Conservation (phyloP, 306 rosid genomes). For the Ochetophila trinervis region DNA sequence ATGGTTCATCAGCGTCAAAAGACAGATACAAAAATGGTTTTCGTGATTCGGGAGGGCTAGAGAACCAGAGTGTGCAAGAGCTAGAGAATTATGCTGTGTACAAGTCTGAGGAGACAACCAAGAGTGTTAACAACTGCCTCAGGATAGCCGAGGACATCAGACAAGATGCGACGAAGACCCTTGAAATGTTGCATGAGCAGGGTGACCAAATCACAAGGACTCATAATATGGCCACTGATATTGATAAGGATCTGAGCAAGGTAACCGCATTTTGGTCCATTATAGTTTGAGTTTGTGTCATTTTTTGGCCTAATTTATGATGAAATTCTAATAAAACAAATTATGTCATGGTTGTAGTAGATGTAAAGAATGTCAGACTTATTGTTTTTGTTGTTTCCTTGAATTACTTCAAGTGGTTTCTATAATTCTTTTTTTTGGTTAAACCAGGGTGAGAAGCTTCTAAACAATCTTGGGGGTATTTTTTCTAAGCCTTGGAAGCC, state of each 20-base stretch:
- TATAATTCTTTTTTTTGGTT: background rate
- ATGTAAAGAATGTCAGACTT: background rate
- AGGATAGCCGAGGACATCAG: slow-evolving; percentile 83
- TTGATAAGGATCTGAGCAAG: slow-evolving; percentile 78
- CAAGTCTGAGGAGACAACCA: slow-evolving; percentile 81
- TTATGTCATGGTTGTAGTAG: background rate
- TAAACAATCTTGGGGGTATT: slow-evolving; percentile 93
- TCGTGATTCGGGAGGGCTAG: slow-evolving; percentile 57
- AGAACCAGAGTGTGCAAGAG: slow-evolving; percentile 72
- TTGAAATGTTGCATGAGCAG: slow-evolving; percentile 85
- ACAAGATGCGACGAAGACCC: slow-evolving; percentile 76
- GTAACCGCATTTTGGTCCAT: slow-evolving; percentile 31
- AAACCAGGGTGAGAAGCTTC: slow-evolving; percentile 88
- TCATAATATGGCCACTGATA: slow-evolving; percentile 69
- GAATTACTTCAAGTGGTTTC: background rate
- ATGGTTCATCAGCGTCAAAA: slow-evolving; percentile 29
- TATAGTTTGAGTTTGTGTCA: background rate
- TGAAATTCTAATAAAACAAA: background rate
- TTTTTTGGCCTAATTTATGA: background rate
- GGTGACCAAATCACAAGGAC: slow-evolving; percentile 92
- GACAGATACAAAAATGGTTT: slow-evolving; percentile 48
- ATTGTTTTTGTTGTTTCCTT: background rate
- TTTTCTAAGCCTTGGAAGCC: slow-evolving; percentile 88
- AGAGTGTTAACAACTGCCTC: slow-evolving; percentile 59
- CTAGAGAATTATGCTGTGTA: slow-evolving; percentile 68